These are phyloP conservation scores for Leishmania lainsoni DNA, from an alignment of 208 protist genomes.

Conservation along the genomic window DNA sequence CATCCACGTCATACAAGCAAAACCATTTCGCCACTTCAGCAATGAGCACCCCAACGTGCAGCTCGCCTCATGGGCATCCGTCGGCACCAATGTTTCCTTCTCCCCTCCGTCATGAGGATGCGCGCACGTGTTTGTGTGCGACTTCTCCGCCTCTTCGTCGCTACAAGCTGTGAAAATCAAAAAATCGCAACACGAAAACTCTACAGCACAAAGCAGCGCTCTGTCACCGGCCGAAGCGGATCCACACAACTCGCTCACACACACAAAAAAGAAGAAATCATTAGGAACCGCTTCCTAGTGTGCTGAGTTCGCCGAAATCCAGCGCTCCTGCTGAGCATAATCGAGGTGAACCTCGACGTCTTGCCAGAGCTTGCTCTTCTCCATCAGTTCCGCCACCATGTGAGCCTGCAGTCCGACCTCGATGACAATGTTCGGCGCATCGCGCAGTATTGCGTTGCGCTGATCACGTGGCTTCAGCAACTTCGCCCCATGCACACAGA, in stretches of 20 bases:
- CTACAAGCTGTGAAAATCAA: neutral
- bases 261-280: neutral
- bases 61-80: neutral
- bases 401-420: slow-evolving; percentile 83
- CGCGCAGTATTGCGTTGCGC: slow-evolving; percentile 36
- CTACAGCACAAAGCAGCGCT: neutral
- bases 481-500: slow-evolving; percentile 63
- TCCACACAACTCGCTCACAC: neutral
- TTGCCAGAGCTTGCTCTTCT: slow-evolving; percentile 50
- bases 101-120: neutral
- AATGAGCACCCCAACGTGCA: neutral
- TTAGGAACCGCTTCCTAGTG: slow-evolving; percentile 31
- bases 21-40: neutral
- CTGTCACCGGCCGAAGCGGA: neutral
- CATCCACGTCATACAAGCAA: neutral
- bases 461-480: slow-evolving; percentile 57
- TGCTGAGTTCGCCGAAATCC: slow-evolving; percentile 67
- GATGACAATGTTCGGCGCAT: slow-evolving; percentile 68
- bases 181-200: neutral
- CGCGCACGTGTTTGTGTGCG: neutral
- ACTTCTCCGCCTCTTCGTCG: neutral
- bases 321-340: slow-evolving; percentile 74
- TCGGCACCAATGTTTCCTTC: neutral
- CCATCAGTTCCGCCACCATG: slow-evolving; percentile 79
- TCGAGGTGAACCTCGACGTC: slow-evolving; percentile 80